Percentiles rank a stretch among this genome's conserved stretches.
These are phyloP conservation scores for Tylopilus subfusipes DNA, from an alignment of 768 basidiomycete species.

Conservation along the genomic window DNA sequence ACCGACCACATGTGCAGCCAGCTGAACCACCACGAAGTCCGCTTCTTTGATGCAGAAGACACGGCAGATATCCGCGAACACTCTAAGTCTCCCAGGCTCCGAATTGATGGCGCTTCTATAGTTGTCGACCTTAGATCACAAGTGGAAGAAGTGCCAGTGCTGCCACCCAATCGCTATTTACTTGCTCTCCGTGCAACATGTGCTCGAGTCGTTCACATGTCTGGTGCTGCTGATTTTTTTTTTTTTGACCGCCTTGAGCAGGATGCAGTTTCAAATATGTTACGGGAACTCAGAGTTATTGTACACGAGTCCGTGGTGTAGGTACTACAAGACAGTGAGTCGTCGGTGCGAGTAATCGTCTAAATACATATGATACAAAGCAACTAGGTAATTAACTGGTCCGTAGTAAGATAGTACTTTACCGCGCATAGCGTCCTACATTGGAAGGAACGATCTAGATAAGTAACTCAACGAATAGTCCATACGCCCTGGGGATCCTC, in stretches of 20 bases:
- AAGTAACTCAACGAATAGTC: neutral
- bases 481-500: neutral
- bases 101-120: neutral
- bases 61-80: neutral
- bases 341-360: neutral
- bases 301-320: constrained; percentile 7
- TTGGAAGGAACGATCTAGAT: neutral
- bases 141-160: neutral
- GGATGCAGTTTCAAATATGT: too few relatives aligned
- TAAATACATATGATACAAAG: constrained; percentile 4
- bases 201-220: neutral
- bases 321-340: constrained; percentile 3
- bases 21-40: neutral
- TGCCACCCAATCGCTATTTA: neutral
- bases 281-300: neutral
- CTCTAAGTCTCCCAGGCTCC: neutral
- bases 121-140: neutral
- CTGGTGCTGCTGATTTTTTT: neutral
- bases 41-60: too few relatives aligned
- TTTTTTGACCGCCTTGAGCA: too few relatives aligned
- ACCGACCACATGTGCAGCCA: neutral
- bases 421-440: constrained; percentile 1
- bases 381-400: neutral
- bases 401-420: neutral
- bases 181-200: neutral